These are phyloP conservation scores for Flaveria ramosissima DNA, from an alignment of 129 eudicot species.

Conservation along the genomic window DNA sequence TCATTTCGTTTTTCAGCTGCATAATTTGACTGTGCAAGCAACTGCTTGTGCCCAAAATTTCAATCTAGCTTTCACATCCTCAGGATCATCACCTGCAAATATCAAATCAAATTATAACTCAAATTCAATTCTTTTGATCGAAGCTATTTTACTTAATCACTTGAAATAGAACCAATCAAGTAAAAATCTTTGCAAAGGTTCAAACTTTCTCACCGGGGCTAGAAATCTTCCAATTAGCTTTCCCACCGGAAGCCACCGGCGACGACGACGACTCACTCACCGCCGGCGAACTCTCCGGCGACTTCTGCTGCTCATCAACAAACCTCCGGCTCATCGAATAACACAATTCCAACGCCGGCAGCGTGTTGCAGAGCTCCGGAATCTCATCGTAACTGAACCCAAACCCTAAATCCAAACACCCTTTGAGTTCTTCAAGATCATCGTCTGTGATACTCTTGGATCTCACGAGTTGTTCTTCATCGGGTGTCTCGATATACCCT, in stretches of 20 bases:
- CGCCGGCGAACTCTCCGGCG: slow-evolving; percentile 38
- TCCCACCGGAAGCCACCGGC: slow-evolving; percentile 24
- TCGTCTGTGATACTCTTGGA: slow-evolving; percentile 66
- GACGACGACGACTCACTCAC: slow-evolving; percentile 33
- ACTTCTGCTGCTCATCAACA: slow-evolving; percentile 60
- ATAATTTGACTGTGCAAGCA: slow-evolving; percentile 70
- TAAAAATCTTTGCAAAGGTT: too few relatives aligned
- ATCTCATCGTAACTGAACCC: slow-evolving; percentile 76
- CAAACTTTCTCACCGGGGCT: slow-evolving; percentile 53
- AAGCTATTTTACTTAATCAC: too few relatives aligned
- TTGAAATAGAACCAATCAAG: too few relatives aligned
- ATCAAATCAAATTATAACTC: not conserved
- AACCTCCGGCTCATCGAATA: slow-evolving; percentile 72
- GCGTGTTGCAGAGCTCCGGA: slow-evolving; percentile 69
- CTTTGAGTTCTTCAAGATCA: slow-evolving; percentile 67
- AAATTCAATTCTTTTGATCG: not conserved
- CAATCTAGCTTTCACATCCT: slow-evolving; percentile 83
- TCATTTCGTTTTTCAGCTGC: slow-evolving; percentile 42
- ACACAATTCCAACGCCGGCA: slow-evolving; percentile 77
- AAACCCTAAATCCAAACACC: slow-evolving; percentile 79
- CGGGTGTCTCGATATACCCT: slow-evolving; percentile 42
- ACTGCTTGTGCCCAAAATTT: slow-evolving; percentile 83
- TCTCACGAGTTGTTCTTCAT: slow-evolving; percentile 56
- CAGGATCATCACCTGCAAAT: slow-evolving; percentile 73
- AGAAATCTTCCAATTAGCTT: slow-evolving; percentile 75